phyloP scores from a whole-genome alignment of 2,329 filamentous ascomycete species.

The Zasmidium cellare region DNA sequence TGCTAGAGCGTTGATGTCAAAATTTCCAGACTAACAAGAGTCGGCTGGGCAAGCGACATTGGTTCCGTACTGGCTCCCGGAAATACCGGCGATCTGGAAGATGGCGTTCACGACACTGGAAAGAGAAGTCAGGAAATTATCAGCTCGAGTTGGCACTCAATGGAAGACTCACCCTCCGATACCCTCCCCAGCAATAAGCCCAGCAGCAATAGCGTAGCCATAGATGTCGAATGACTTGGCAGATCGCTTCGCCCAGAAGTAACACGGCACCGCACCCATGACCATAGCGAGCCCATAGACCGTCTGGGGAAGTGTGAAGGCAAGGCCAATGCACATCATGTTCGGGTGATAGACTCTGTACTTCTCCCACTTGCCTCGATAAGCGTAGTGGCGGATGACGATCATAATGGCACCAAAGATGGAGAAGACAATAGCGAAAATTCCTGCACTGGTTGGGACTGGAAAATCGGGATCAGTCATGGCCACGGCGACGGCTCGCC shows the following conservation, averaged over 20 bases:
- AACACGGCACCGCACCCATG: constrained; percentile 55
- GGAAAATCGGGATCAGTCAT: constrained; percentile 59
- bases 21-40: no score
- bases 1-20: no score
- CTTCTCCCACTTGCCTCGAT: constrained; percentile 55
- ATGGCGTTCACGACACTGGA: constrained; percentile 58
- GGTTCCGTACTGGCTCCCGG: constrained; percentile 43
- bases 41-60: constrained; percentile 43
- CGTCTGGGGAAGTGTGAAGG: constrained; percentile 59
- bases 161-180: constrained; percentile 48
- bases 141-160: no score
- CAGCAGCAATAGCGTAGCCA: constrained; percentile 60
- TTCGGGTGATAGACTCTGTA: constrained; percentile 60
- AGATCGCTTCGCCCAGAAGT: constrained; percentile 56
- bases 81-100: constrained; percentile 47
- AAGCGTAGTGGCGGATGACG: constrained; percentile 56
- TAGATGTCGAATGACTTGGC: constrained; percentile 56
- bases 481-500: constrained; percentile 64
- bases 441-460: constrained; percentile 57
- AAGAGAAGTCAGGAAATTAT: no score
- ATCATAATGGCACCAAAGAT: constrained; percentile 54
- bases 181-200: constrained; percentile 64
- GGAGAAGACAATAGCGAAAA: constrained; percentile 59
- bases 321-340: constrained; percentile 59
- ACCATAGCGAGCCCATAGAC: constrained; percentile 60